These are phyloP conservation scores for Plasmopara viticola DNA, from an alignment of 352 stramenopile genomes.

Conservation along the genomic window DNA sequence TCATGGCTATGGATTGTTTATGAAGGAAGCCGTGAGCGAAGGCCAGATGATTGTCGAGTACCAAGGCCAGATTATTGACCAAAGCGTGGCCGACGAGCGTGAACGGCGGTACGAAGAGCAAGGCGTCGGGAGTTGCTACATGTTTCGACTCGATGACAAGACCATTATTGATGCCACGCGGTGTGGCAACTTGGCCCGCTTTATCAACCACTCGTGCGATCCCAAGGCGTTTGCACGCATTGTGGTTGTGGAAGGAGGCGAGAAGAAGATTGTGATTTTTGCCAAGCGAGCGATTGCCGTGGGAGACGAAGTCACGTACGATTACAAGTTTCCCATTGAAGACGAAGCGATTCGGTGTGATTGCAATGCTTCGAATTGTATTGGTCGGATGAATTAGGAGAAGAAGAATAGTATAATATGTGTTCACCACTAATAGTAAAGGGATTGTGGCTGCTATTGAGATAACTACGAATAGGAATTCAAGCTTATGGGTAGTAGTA, in stretches of 20 bases:
- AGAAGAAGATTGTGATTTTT: conserved; percentile 97
- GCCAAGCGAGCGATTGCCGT: conserved; percentile 86
- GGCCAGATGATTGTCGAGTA: conserved; percentile 97
- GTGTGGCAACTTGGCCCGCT: conserved; percentile 90
- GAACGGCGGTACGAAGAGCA: conserved; percentile 92
- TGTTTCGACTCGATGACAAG: conserved; percentile 94
- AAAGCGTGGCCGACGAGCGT: conserved; percentile 88
- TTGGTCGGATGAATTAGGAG: conserved; percentile 91
- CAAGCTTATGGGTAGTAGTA: too few species aligned
- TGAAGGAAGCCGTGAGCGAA: conserved; percentile 85
- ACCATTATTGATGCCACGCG: conserved; percentile 93
- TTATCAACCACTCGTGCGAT: conserved; percentile 96
- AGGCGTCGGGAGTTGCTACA: conserved; percentile 94
- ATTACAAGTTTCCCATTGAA: conserved; percentile 97
- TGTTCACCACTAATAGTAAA: too few species aligned
- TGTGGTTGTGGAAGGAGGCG: conserved; percentile 70
- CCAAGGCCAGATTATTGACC: conserved; percentile 89
- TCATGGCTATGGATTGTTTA: conserved; percentile 96
- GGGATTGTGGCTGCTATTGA: too few species aligned
- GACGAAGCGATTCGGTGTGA: conserved; percentile 92
- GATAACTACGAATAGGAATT: too few species aligned
- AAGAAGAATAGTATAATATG: too few species aligned
- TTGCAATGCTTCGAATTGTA: conserved; percentile 91
- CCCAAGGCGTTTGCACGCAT: conserved; percentile 93
- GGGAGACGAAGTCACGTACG: conserved; percentile 94